Evolutionary conservation across 768 basidiomycete species (phyloP).

Genomic region (Clitopilus passeckerianus): DNA sequence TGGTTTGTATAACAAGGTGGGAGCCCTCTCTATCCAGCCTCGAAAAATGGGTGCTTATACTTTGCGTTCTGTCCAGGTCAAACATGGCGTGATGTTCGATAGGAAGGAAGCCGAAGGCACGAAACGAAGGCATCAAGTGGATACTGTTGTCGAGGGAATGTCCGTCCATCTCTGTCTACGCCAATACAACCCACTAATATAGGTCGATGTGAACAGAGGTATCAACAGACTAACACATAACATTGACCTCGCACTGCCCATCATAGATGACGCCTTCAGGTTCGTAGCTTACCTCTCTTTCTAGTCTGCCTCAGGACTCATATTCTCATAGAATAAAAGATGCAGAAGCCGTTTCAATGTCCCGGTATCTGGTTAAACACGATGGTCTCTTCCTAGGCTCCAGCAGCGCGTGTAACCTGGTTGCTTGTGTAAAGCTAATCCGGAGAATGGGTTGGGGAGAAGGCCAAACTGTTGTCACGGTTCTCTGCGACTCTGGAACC

Average conservation of each 20-base stretch:
- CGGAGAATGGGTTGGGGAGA: conserved; percentile 64
- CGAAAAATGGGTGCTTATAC: not conserved
- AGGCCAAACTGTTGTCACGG: conserved; percentile 76
- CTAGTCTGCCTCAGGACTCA: not conserved
- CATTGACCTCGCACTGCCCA: conserved; percentile 75
- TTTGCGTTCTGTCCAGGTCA: conserved; percentile 43
- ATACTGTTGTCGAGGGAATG: conserved; percentile 95
- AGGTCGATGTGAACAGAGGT: conserved; percentile 44
- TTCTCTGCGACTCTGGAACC: conserved; percentile 87
- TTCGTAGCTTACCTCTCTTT: conserved; percentile 19
- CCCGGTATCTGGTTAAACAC: conserved; percentile 82
- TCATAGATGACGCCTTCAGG: conserved; percentile 90
- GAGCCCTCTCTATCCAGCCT: not conserved
- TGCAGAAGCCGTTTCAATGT: conserved; percentile 93
- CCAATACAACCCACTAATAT: conserved; percentile 1
- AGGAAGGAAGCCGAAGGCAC: conserved; percentile 91
- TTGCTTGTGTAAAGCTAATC: conserved; percentile 83
- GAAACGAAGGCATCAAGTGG: conserved; percentile 89
- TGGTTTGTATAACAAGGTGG: conserved; percentile 90
- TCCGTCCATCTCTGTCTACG: conserved; percentile 20
- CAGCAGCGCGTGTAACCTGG: conserved; percentile 92
- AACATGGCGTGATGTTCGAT: conserved; percentile 94
- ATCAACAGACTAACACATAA: conserved; percentile 93
- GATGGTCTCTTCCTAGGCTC: conserved; percentile 96
- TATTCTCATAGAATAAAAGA: conserved; percentile 70